Base-by-base conservation (phyloP, 106 monocot species). In the Phalaenopsis equestris region DNA sequence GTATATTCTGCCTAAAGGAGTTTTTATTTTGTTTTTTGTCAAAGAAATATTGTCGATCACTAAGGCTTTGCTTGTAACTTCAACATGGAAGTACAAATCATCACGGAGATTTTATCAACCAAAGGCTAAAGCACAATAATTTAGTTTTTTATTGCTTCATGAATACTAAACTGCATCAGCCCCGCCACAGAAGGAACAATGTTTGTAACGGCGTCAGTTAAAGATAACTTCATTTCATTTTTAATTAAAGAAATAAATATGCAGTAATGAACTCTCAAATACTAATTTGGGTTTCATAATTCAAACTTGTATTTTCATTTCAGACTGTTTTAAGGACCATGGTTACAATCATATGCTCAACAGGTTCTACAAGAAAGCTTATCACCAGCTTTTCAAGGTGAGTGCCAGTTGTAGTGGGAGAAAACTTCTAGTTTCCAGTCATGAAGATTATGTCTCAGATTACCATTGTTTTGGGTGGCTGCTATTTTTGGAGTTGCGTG, bases 381-480 rank as follows among this genome's bases (percentile, higher is more conserved):
- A 82, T 85, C 72, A 75, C 73, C 87, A 94, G 58, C 87, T 94
- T 30, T 99, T 99, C 79, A 79, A 86, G 70, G 56, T 76, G 42
- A 87, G 41, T 21, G 78, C 75, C 64, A 30, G 24, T 52, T 83
- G 43, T 41, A 70, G 15, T 70, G 78, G 56, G 72, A 72, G 45
- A 57, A 77, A 86, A 58, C 72, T 77, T 24, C 52, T 52, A 52
- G 43, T n/a, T 82, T 81, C 84, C 49, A 46, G 23, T 52, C 65
- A 52, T 77, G 19, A 42, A 23, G 73, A 79, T 75, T 86, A 82
- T 73, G 42, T 88, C 77, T 88, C 88, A 58, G 94, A 95, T 49
- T 92, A 86, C 75, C 89, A 93, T 82, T 84, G 76, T 48, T 99
- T 99, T 90, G 98, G 98, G 72, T 99, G 98, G 98, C 88, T 94